phyloP scores from a whole-genome alignment of 768 basidiomycete species.

The Rhodosporidiobolus sp. region DNA sequence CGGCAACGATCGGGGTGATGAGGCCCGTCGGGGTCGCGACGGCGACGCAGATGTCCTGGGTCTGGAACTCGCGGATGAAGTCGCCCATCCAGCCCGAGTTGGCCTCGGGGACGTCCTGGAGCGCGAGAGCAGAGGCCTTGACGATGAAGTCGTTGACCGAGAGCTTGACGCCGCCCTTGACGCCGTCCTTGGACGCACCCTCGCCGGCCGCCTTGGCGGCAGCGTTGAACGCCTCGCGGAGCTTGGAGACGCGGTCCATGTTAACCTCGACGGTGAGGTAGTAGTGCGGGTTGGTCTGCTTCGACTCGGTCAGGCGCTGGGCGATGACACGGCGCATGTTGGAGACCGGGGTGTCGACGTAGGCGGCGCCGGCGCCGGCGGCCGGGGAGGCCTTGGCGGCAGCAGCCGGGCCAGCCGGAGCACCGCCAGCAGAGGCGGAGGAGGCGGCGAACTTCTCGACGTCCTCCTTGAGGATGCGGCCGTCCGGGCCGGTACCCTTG shows the following conservation, averaged over 20 bases:
- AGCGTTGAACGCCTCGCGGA: conserved; percentile 88
- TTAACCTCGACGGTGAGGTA: conserved; percentile 91
- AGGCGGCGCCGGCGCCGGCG: conserved; percentile 54
- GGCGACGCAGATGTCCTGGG: conserved; percentile 93
- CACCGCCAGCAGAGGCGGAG: conserved; percentile 40
- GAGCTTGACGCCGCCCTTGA: conserved; percentile 60
- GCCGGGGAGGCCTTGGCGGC: conserved; percentile 55
- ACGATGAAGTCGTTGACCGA: conserved; percentile 98
- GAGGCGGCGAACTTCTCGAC: conserved; percentile 80
- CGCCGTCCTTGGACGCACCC: conserved; percentile 61
- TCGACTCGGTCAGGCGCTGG: conserved; percentile 81
- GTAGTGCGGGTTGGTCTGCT: conserved; percentile 93
- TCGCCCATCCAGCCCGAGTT: conserved; percentile 98
- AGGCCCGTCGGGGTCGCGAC: conserved; percentile 93
- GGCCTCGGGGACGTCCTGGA: conserved; percentile 91
- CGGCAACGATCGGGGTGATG: conserved; percentile 95
- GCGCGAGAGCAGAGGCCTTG: conserved; percentile 86
- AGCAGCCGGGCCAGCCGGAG: conserved; percentile 51
- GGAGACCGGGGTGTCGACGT: conserved; percentile 81
- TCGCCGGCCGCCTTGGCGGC: conserved; percentile 60
- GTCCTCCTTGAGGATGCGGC: conserved; percentile 90
- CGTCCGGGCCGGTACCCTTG: conserved; percentile 89
- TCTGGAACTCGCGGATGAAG: conserved; percentile 93
- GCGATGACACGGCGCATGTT: conserved; percentile 96
- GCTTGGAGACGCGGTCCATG: conserved; percentile 93